phyloP scores from a whole-genome alignment of 2,329 filamentous ascomycete genomes.

The Conoideocrella luteorostrata region DNA sequence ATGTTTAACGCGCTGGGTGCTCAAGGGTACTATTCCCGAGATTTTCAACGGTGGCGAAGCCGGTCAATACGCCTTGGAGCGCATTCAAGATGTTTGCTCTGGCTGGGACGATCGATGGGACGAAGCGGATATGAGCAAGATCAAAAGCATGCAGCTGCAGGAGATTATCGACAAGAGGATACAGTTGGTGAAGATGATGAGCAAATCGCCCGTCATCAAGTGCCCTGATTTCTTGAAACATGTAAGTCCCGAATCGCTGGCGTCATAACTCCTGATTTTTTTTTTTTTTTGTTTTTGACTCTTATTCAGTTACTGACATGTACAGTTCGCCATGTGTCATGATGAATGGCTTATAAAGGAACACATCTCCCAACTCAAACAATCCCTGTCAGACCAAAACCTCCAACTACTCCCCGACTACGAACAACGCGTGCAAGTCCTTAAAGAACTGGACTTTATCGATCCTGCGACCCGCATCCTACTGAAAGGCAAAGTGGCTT shows the following conservation, averaged over 20 bases:
- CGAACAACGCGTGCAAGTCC: slow-evolving; percentile 84
- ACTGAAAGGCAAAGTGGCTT: slow-evolving; percentile 96
- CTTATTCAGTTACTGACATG: slow-evolving; percentile 11
- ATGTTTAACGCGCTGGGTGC: slow-evolving; percentile 67
- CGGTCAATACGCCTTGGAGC: slow-evolving; percentile 53
- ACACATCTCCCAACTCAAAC: slow-evolving; percentile 80
- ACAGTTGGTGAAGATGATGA: slow-evolving; percentile 56
- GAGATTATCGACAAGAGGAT: slow-evolving; percentile 70
- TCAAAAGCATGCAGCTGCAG: slow-evolving; percentile 76
- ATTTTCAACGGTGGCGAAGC: slow-evolving; percentile 48
- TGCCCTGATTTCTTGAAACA: slow-evolving; percentile 85
- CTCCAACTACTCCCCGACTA: slow-evolving; percentile 94
- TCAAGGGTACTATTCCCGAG: slow-evolving; percentile 53
- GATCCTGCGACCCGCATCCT: slow-evolving; percentile 82
- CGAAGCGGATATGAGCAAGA: slow-evolving; percentile 73
- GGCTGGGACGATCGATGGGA: slow-evolving; percentile 77
- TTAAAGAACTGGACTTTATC: slow-evolving; percentile 88
- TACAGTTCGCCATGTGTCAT: slow-evolving; percentile 88
- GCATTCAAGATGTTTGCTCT: slow-evolving; percentile 61
- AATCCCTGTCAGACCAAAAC: slow-evolving; percentile 92
- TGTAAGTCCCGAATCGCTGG: slow-evolving; percentile 57
- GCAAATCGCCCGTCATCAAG: slow-evolving; percentile 56
- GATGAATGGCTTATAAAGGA: slow-evolving; percentile 96
- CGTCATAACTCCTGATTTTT: too few species aligned
- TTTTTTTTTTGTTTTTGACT: not conserved